These are phyloP conservation scores for Populus euphratica DNA, from an alignment of 345 rosid genomes.

Conservation along the genomic window DNA sequence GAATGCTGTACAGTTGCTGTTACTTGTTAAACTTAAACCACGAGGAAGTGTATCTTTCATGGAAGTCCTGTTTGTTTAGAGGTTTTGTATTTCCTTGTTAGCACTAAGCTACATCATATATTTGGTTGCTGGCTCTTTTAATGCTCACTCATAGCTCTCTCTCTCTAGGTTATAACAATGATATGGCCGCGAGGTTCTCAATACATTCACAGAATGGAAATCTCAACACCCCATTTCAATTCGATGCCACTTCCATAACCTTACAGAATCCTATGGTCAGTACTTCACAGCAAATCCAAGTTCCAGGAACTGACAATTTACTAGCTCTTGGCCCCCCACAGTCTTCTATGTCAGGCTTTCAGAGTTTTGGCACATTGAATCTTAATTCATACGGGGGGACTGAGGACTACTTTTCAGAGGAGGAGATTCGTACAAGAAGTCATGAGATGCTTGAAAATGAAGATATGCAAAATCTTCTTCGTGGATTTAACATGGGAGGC, in stretches of 20 bases:
- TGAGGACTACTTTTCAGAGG: slow-evolving; percentile 24
- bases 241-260: slow-evolving; percentile 45
- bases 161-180: slow-evolving; percentile 48
- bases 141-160: neutral
- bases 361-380: slow-evolving; percentile 39
- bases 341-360: slow-evolving; percentile 37
- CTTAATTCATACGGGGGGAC: slow-evolving; percentile 31
- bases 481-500: slow-evolving; percentile 24
- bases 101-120: neutral
- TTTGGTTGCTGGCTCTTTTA: slow-evolving; percentile 5
- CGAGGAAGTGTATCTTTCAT: neutral
- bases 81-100: neutral
- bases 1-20: neutral
- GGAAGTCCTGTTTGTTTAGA: neutral
- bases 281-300: slow-evolving; percentile 35
- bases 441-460: slow-evolving; percentile 36
- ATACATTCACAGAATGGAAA: slow-evolving; percentile 49
- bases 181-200: slow-evolving; percentile 37
- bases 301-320: slow-evolving; percentile 33
- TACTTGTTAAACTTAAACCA: slow-evolving; percentile 1
- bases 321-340: slow-evolving; percentile 43
- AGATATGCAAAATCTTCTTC: slow-evolving; percentile 32
- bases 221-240: slow-evolving; percentile 40
- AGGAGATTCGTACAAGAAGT: slow-evolving; percentile 28
- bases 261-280: slow-evolving; percentile 39